phyloP scores from a whole-genome alignment of 768 basidiomycete species.

The Suillus luteus region DNA sequence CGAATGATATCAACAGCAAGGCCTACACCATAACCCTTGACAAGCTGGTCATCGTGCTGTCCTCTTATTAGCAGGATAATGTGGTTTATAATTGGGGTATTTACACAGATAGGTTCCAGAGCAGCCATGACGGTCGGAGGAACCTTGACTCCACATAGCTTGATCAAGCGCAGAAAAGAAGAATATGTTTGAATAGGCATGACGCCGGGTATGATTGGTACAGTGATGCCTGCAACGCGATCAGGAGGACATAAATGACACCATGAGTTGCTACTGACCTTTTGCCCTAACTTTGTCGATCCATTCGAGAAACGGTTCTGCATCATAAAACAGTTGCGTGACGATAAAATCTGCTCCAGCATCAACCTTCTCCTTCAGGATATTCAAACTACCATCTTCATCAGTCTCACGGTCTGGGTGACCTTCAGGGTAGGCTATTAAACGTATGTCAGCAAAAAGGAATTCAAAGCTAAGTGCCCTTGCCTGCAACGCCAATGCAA shows the following conservation, averaged over 20 bases:
- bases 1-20: slow-evolving; percentile 82
- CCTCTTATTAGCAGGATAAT: neutral
- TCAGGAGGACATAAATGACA: slow-evolving; percentile 13
- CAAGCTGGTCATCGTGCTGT: slow-evolving; percentile 88
- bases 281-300: slow-evolving; percentile 63
- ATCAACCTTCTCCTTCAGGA: slow-evolving; percentile 85
- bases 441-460: neutral
- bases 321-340: slow-evolving; percentile 97
- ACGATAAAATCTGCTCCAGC: slow-evolving; percentile 96
- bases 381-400: slow-evolving; percentile 64
- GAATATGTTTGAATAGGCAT: slow-evolving; percentile 98
- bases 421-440: slow-evolving; percentile 86
- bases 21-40: slow-evolving; percentile 92
- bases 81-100: slow-evolving; percentile 21
- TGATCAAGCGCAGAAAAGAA: slow-evolving; percentile 89
- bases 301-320: slow-evolving; percentile 86
- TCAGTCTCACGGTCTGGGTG: slow-evolving; percentile 62
- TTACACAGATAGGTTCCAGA: slow-evolving; percentile 76
- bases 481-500: slow-evolving; percentile 94
- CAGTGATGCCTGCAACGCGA: slow-evolving; percentile 66
- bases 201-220: slow-evolving; percentile 92
- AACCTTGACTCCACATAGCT: slow-evolving; percentile 81
- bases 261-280: slow-evolving; percentile 47
- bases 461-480: slow-evolving; percentile 7
- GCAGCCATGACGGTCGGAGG: slow-evolving; percentile 65